Evolutionary conservation across 1,284 basidiomycete genomes (phyloP), one percentile per base, ranked within the genome.

Genomic region (Schizopora paradoxa): DNA sequence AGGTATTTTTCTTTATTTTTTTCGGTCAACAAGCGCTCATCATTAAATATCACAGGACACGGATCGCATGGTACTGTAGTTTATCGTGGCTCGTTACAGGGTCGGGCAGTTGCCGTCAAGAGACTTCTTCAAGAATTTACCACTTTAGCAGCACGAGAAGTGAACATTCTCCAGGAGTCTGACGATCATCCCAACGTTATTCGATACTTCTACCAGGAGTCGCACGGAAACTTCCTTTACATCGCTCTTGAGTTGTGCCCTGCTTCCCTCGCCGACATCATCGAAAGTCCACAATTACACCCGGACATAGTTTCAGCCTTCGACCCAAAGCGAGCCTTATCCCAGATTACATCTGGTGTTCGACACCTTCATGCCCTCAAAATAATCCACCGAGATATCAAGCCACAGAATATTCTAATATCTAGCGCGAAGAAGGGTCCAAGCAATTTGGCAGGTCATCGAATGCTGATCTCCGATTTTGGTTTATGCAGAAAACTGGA

Each of bases 121-220:
- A 87, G 96, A 0, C 77, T 99, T 10, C 75, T 99, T 21, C 86
- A 86, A 56, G 94, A 98, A 64, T 99, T 98, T 61, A 91, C 96
- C 40, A 93, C 91, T 0, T 80, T 99, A 26, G 94, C 95, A 1
- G 80, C 86, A 6, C 89, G 95, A 47, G 96, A 99, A 70, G 94
- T 98, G 19, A 86, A 82, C 60, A 80, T 99, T 34, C 74, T 99
- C 2, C 91, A 95, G 67, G 94, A 97, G 61, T 91, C 89, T 32
- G 96, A 99, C 67, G 92, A 97, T 62, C 96, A 99, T 59, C 92
- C 93, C 4, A 98, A 99, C 65, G 94, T 99, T 57, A 95, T 99
- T 54, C 83, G 95, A 47, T 95, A 99, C 65, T 99, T 93, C 66
- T 99, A 93, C 67, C 93, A 98, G 72, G 95, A 99, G 68, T 76